A percentile compares a stretch with the other conserved stretches of the same genome.
These are phyloP conservation scores for Parastagonospora avenae DNA, from an alignment of 2,329 filamentous ascomycete species.

Conservation along the genomic window DNA sequence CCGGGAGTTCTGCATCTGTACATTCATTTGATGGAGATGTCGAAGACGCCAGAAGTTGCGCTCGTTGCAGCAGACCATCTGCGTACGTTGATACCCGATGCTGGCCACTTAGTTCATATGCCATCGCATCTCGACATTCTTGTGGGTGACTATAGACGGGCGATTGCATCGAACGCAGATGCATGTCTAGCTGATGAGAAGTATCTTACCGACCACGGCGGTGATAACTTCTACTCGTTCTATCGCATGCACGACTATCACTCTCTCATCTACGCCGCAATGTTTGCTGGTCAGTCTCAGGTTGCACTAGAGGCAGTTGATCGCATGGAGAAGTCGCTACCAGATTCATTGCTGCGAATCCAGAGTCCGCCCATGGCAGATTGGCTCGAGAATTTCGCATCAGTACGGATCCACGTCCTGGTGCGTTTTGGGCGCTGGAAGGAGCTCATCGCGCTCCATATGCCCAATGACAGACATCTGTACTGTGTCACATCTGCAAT, in stretches of 20 bases:
- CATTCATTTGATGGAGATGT: slow-evolving; percentile 82
- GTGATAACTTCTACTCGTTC: slow-evolving; percentile 75
- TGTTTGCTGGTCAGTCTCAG: slow-evolving; percentile 72
- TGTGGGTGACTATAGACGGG: slow-evolving; percentile 70
- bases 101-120: slow-evolving; percentile 77
- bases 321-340: slow-evolving; percentile 65
- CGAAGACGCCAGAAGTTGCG: slow-evolving; percentile 66
- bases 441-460: slow-evolving; percentile 62
- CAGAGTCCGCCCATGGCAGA: slow-evolving; percentile 76
- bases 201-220: slow-evolving; percentile 64
- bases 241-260: slow-evolving; percentile 78
- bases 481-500: slow-evolving; percentile 74
- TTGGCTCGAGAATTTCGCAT: slow-evolving; percentile 74
- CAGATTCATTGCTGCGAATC: slow-evolving; percentile 67
- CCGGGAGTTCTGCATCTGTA: slow-evolving; percentile 76
- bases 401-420: slow-evolving; percentile 70
- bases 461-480: slow-evolving; percentile 64
- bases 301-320: slow-evolving; percentile 66
- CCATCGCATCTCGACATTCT: slow-evolving; percentile 77
- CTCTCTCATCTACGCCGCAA: slow-evolving; percentile 76
- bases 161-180: slow-evolving; percentile 68
- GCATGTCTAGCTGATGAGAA: slow-evolving; percentile 72
- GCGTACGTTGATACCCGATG: slow-evolving; percentile 69
- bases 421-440: slow-evolving; percentile 76
- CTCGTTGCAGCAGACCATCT: slow-evolving; percentile 66